Evolutionary conservation across 139 green algal species (phyloP), one percentile per base, ranked within the genome.

Genomic region (Pedinophyceae sp.): DNA sequence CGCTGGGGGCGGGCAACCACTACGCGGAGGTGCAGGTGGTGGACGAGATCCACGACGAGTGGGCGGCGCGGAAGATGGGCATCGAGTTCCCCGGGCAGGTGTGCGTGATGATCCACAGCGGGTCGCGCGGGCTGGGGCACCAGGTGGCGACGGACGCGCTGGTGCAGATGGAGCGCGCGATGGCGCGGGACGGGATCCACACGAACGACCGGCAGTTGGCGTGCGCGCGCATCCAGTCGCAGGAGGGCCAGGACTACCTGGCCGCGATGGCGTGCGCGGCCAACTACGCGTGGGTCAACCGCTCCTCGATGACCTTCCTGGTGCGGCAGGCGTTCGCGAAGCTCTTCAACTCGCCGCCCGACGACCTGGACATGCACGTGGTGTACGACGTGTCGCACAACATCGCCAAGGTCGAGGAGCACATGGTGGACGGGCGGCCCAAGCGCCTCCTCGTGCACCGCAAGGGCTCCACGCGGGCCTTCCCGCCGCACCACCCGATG

Each of bases 251-350:
- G 65, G 67, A 86, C 68, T 94, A 94, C 67, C 66, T 94, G n/a
- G 66, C 69, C 10, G 81, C 81, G 48, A 94, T 94, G 83, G 66
- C 83, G 0, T 86, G 74, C 67, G 85, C 85, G 13, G 83, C 85
- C 47, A 94, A 94, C 75, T 94, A 88, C 60, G 85, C 85, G 13
- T 94, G 78, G 77, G 84, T 93, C 22, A 94, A 94, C 75, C 70
- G 85, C 30, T 74, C 58, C 38, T 72, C 69, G 53, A 93, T 94
- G 81, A 92, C 83, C 23, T 92, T 88, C 65, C 71, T 93, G 18
- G 68, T 59, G 17, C 68, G 83, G 13, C 67, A 79, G 58, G 69
- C 59, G 34, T 43, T 43, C 13, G 34, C 34, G 34, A 43, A 43
- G 34, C 51, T 82, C 50, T 93, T 93, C 55, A 65, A 74, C 34